These are phyloP conservation scores for Mucor circinelloides DNA, from an alignment of 371 early-diverging fungal species.

Conservation along the genomic window DNA sequence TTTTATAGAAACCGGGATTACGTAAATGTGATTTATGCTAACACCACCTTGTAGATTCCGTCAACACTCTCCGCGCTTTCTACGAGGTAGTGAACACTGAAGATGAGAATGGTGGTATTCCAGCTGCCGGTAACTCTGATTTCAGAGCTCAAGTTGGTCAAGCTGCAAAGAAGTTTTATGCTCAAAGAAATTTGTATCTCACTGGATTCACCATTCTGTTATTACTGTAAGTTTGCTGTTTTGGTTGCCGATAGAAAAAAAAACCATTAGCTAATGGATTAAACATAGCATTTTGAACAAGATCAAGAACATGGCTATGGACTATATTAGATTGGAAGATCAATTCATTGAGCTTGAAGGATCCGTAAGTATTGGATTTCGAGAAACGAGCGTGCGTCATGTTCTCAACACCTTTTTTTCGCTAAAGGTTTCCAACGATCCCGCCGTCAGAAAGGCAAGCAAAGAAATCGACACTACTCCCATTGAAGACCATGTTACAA, in stretches of 20 bases:
- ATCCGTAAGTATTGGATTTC: conserved; percentile 18
- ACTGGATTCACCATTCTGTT: conserved; percentile 32
- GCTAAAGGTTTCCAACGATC: conserved; percentile 20
- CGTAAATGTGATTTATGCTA: not conserved
- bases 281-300: conserved; percentile 25
- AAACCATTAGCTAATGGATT: not conserved
- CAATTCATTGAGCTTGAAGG: conserved; percentile 25
- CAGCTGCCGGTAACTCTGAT: conserved; percentile 28
- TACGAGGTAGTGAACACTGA: conserved; percentile 33
- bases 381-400: not conserved
- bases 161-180: conserved; percentile 78
- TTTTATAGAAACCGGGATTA: not conserved
- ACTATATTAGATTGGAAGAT: conserved; percentile 29
- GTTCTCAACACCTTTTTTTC: not conserved
- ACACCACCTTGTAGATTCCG: conserved; percentile 45
- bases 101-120: conserved; percentile 29
- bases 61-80: conserved; percentile 60
- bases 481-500: conserved; percentile 16
- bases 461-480: conserved; percentile 23
- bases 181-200: conserved; percentile 81
- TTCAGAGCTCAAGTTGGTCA: conserved; percentile 58
- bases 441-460: conserved; percentile 15
- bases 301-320: conserved; percentile 24
- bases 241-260: not conserved
- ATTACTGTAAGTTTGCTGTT: conserved; percentile 22